Percentiles rank a stretch among this genome's conserved stretches.
phyloP scores from a whole-genome alignment of 257 asterid genomes.

The Petunia axillaris region DNA sequence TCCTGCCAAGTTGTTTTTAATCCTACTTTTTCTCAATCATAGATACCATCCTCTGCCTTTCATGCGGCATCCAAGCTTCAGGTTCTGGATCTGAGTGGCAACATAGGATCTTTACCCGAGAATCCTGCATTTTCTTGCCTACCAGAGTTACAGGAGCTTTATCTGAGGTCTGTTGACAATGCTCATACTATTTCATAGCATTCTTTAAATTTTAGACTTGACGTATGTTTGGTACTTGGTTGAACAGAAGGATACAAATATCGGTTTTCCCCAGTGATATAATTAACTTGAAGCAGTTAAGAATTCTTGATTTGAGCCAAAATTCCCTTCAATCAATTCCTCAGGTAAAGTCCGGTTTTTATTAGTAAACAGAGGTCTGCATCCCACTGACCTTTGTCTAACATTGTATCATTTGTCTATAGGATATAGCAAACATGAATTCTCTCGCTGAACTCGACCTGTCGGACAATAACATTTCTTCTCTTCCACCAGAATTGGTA shows the following conservation, averaged over 20 bases:
- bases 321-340: slow-evolving; percentile 78
- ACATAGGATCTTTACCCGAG: slow-evolving; percentile 65
- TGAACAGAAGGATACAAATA: slow-evolving; percentile 79
- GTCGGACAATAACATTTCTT: slow-evolving; percentile 81
- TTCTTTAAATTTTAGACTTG: slow-evolving; percentile 21
- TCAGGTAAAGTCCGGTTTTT: slow-evolving; percentile 51
- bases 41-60: slow-evolving; percentile 87
- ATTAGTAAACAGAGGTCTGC: slow-evolving; percentile 7
- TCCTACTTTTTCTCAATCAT: slow-evolving; percentile 21
- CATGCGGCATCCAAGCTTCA: slow-evolving; percentile 76
- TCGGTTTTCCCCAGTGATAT: slow-evolving; percentile 70
- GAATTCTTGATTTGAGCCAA: slow-evolving; percentile 90
- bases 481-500: slow-evolving; percentile 88
- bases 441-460: slow-evolving; percentile 78
- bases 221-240: slow-evolving; percentile 37
- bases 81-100: slow-evolving; percentile 88
- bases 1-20: slow-evolving; percentile 27
- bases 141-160: slow-evolving; percentile 83
- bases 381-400: slow-evolving; percentile 14
- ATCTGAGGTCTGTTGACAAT: slow-evolving; percentile 64
- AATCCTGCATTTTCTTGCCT: slow-evolving; percentile 72
- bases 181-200: background rate
- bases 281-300: slow-evolving; percentile 58
- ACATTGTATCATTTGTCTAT: slow-evolving; percentile 39
- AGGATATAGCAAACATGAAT: slow-evolving; percentile 72